Percentiles rank a stretch among this genome's conserved stretches.
Evolutionary conservation across 805 yeast genomes (phyloP).

Genomic region (Saturnispora sanitii): DNA sequence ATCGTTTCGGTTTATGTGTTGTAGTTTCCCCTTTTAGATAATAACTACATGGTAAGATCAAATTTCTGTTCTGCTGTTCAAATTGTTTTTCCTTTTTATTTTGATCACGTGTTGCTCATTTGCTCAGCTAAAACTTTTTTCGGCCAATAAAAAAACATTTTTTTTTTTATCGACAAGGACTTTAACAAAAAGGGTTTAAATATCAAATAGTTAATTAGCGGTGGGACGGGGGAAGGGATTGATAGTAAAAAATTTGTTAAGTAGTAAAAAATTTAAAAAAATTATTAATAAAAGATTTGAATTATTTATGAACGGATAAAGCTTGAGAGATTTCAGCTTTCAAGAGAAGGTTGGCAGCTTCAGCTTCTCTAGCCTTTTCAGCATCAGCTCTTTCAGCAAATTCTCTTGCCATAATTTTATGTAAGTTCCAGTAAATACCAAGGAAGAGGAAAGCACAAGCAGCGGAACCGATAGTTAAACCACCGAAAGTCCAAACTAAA

Average conservation of each 20-base stretch:
- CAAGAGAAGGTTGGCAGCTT: not conserved
- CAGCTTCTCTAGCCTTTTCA: not conserved
- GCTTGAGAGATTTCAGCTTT: not conserved
- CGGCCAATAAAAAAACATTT: too few relatives aligned
- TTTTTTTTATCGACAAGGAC: too few relatives aligned
- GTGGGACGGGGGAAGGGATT: too few relatives aligned
- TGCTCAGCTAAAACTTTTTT: too few relatives aligned
- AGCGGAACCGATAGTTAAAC: conserved; percentile 21
- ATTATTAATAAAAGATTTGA: too few relatives aligned
- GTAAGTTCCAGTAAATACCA: conserved; percentile 25
- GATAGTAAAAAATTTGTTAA: not conserved
- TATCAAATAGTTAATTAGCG: too few relatives aligned
- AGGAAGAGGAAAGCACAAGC: conserved; percentile 29
- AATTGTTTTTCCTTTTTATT: too few relatives aligned
- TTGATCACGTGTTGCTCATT: too few relatives aligned
- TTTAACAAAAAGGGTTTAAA: too few relatives aligned
- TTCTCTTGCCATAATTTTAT: conserved; percentile 21
- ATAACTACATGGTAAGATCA: too few relatives aligned
- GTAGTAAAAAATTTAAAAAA: not conserved
- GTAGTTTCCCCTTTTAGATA: too few relatives aligned
- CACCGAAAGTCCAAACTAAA: conserved; percentile 35
- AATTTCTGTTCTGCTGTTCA: not conserved
- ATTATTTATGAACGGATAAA: not conserved
- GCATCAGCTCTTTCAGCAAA: conserved; percentile 13
- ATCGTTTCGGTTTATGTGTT: too few relatives aligned